Base-by-base conservation (phyloP, 352 stramenopile genomes). In the Globisporangium barbulae region DNA sequence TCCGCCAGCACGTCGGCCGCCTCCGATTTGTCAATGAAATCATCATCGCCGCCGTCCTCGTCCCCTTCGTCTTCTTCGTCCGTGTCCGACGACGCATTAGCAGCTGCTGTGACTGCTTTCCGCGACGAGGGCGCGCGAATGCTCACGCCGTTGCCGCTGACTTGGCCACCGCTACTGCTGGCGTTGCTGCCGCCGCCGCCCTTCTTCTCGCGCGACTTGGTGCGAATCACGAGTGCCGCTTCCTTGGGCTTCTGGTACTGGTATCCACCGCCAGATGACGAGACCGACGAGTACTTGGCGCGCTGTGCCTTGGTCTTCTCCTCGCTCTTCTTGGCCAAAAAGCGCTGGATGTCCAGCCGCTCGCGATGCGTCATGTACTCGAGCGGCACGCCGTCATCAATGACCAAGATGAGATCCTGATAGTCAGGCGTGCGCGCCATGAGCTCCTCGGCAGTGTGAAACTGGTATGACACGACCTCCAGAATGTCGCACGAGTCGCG, bases 201-300 rank as follows among this genome's bases (percentile, higher is more conserved):
- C 45, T 88, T 78, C 41, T 71, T 73, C 31, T 81, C 81, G 41
- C 74, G 85, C 3, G 79, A 86, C 63, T 90, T 83, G 22, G 82
- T 93, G 49, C 80, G 85, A 58, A 92, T 94, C 31, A 94, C 83
- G 15, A 94, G 67, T 10, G 82, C 85, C 1, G 85, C 75, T 61
- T 94, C 85, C 61, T 89, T 91, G 3, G 85, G 83, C 50, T 92
- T 94, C 55, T 84, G 77, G 30, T 86, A 88, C 19, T 75, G 75
- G 49, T 68, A 87, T 28, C 49, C 74, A 31, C 71, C 73, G 33
- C 63, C 78, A 22, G 50, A 60, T 12, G 50, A 60, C 15, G 73
- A 74, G 8, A 65, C 54, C 12, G 68, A 83, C 22, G 75, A 74
- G 59, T 81, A 85, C 50, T 85, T 85, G 52, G 70, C 71, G 5